Base-by-base conservation (phyloP, 345 rosid species). In the Microcos paniculata region DNA sequence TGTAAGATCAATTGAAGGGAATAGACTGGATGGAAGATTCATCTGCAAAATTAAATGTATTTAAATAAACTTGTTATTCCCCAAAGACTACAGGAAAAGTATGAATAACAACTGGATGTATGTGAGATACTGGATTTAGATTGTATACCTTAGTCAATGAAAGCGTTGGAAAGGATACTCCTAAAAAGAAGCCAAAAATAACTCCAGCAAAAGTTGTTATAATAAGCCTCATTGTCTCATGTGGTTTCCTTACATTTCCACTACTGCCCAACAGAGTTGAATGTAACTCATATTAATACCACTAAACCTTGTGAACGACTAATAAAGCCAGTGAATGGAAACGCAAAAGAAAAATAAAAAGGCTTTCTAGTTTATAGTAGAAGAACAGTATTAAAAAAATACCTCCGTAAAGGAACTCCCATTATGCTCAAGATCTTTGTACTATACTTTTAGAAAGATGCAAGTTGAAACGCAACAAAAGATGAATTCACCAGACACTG, bases 1-100 rank as follows among this genome's bases (percentile, higher is more conserved):
- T 28, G 95, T 82, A 55, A 93, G 87, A 84, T 96, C 98, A 77
- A 89, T 80, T 51, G 99, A 87, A 55, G 98, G 97, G 72, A 92
- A 85, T 80, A 93, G 79, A 35, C 87, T 77, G 75, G 99, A 85
- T 28, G 98, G 98, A 70, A 93, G 88, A 85, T 85, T 90, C 94
- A 90, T 83, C 99, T 96, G 71, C 82, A 77, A 82, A 76, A 70
- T 76, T 38, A 63, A 66, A 87, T 66, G 82, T 46, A 43, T 43
- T 14, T 53, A 69, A 62, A 31, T 26, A 58, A 65, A 48, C 52
- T 71, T 53, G 33, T 65, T 61, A 43, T 43, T 42, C 48, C 38
- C 45, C 71, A 48, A 72, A 28, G 26, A 70, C 74, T 46, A 73
- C 19, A 0, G 46, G 59, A 31, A 51, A 31, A 21, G 64, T 45